Base-by-base conservation (phyloP, 495 filamentous ascomycete genomes). In the Elasticomyces elasticus region DNA sequence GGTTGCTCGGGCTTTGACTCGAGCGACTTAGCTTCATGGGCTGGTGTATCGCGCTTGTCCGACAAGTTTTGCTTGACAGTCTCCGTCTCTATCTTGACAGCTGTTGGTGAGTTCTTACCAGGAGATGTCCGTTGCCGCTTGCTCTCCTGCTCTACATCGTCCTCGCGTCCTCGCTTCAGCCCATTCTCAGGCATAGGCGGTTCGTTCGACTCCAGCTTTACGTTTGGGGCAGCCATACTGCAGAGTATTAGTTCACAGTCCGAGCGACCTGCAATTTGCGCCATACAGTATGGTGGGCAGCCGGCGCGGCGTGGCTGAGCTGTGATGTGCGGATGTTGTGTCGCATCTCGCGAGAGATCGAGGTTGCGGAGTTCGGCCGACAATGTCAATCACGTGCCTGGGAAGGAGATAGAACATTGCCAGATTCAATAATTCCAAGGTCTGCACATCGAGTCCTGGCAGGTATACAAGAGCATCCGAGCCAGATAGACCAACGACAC, bases 81-180 rank as follows among this genome's bases (percentile, higher is more conserved):
- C 19, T 45, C 42, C 19, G 42, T 23, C 42, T 45, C 24, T 17
- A 26, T 26, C 20, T 28, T 31, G 35, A 42, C 12, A 2, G 24
- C 35, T 23, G 20, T 20, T 50, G 53, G 53, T 49, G 53, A 55
- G 46, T 17, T 42, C 53, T 55, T 55, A 55, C 53, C 53, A 55
- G 53, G n/a, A 37, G 46, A 37, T 56, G 52, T 19, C 15, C 54
- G 43, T 37, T 38, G 75, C 41, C 83, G 74, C 66, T 87, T 87
- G 49, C 64, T 50, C 41, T 74, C 71, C 27, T 75, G 67, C 24
- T 81, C 75, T 5, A 15, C 52, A 15, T 50, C 45, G 26, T 45
- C 50, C 23, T 40, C 22, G 3, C 35, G 26, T 27, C n/a, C n/a
- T n/a, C 53, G 53, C 45, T 55, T 55, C 25, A 55, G 33, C 11